Percentiles rank a stretch among this genome's conserved stretches.
These are phyloP conservation scores for Tilletia setariae DNA, from an alignment of 1,284 basidiomycete genomes.

Conservation along the genomic window DNA sequence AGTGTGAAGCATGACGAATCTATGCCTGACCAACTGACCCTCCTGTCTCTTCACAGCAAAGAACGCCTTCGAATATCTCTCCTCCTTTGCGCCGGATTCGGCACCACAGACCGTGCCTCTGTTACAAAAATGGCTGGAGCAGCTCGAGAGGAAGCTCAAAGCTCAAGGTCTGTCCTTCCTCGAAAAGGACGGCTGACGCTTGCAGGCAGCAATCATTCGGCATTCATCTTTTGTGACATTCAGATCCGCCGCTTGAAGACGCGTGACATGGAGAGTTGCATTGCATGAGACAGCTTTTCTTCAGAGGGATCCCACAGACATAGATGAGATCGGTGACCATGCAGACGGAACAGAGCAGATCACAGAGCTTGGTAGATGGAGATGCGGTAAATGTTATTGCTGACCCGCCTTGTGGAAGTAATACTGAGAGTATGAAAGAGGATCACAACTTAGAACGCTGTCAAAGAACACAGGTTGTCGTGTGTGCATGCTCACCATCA, in stretches of 20 bases:
- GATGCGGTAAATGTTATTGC: constrained; percentile 1
- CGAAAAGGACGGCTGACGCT: constrained; percentile 26
- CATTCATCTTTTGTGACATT: neutral
- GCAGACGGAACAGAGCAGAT: no score
- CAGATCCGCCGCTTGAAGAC: neutral
- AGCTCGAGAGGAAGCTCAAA: constrained; percentile 47
- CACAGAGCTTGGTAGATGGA: no score
- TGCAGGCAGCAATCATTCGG: neutral
- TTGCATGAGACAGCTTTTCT: no score
- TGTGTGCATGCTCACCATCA: constrained; percentile 23
- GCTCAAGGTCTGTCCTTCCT: constrained; percentile 42
- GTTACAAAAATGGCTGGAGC: constrained; percentile 51
- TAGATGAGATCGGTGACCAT: no score
- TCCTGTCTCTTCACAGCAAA: constrained; percentile 27
- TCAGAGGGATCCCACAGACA: no score
- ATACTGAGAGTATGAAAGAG: neutral
- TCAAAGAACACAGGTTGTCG: neutral
- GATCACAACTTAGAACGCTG: no score
- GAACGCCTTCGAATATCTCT: constrained; percentile 47
- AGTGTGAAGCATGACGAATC: neutral
- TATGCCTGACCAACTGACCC: neutral
- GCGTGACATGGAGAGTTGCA: no score
- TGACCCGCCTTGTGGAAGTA: constrained; percentile 18
- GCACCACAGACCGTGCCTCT: constrained; percentile 50
- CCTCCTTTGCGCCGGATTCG: constrained; percentile 48